Percentiles rank a stretch among this genome's conserved stretches.
phyloP scores from a whole-genome alignment of 371 early-diverging fungal species.

The Dinochytrium kinnereticum region DNA sequence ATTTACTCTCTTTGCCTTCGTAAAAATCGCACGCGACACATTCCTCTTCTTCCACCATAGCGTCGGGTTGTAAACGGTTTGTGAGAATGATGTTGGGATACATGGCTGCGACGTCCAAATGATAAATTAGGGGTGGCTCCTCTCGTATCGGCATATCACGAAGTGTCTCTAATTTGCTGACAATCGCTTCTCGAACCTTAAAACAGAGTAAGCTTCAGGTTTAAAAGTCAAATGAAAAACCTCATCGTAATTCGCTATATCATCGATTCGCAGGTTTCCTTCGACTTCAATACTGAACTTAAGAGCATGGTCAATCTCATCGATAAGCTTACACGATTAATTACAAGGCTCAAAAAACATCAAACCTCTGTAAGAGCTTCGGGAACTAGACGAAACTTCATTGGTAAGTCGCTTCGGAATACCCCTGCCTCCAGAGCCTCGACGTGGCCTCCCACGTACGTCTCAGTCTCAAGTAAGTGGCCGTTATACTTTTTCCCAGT shows the following conservation, averaged over 20 bases:
- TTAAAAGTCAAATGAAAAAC: too few relatives aligned
- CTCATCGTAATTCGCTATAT: conserved; percentile 81
- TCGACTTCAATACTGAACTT: conserved; percentile 88
- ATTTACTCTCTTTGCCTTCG: conserved; percentile 75
- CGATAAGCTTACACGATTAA: conserved; percentile 66
- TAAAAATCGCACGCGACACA: conserved; percentile 98
- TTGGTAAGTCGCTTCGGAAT: conserved; percentile 95
- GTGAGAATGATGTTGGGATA: conserved; percentile 99
- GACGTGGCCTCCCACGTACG: conserved; percentile 99
- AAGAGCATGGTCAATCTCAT: conserved; percentile 90
- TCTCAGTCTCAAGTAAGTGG: conserved; percentile 92
- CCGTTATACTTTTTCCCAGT: conserved; percentile 85
- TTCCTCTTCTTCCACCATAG: conserved; percentile 88
- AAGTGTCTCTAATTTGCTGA: conserved; percentile 64
- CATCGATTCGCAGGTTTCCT: conserved; percentile 68
- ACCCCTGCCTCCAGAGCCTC: conserved; percentile 99
- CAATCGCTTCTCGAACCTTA: conserved; percentile 64
- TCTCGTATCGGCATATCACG: conserved; percentile 74
- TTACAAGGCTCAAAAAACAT: background rate
- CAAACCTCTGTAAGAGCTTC: conserved; percentile 73
- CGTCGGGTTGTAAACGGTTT: conserved; percentile 98
- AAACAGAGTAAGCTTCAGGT: too few relatives aligned
- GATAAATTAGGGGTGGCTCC: conserved; percentile 95
- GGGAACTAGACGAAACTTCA: conserved; percentile 81
- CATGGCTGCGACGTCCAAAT: conserved; percentile 99